These are phyloP conservation scores for Globisporangium recalcitrans DNA, from an alignment of 352 stramenopile genomes.

Conservation along the genomic window DNA sequence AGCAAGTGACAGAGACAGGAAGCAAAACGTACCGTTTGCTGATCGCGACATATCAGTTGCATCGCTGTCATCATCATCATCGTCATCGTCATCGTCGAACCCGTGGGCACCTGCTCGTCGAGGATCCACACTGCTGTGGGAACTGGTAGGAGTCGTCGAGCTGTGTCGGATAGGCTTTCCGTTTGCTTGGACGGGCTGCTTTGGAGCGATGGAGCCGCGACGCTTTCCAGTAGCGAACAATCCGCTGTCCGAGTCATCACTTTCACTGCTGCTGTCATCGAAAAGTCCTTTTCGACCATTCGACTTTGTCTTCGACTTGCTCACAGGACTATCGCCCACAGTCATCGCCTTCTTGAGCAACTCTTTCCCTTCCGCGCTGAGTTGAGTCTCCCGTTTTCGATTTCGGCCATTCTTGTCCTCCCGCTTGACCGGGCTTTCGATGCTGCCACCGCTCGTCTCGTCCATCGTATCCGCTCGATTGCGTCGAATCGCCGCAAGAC, in stretches of 20 bases:
- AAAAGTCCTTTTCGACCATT: conserved; percentile 64
- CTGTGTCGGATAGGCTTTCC: conserved; percentile 12
- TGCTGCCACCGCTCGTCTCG: conserved; percentile 23
- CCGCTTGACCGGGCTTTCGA: conserved; percentile 16
- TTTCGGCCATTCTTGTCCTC: conserved; percentile 27
- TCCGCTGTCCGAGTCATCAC: conserved; percentile 38
- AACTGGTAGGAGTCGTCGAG: conserved; percentile 17
- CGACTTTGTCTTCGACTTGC: conserved; percentile 22
- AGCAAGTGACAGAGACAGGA: neutral
- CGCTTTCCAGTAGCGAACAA: conserved; percentile 40
- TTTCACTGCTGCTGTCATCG: conserved; percentile 66
- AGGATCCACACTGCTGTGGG: conserved; percentile 4
- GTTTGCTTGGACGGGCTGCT: conserved; percentile 1
- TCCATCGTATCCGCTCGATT: conserved; percentile 66
- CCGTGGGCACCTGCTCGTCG: neutral
- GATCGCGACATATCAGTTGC: conserved; percentile 13
- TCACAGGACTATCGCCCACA: conserved; percentile 16
- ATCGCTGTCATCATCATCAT: conserved; percentile 13
- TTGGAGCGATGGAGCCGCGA: conserved; percentile 16
- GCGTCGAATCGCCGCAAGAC: conserved; percentile 64
- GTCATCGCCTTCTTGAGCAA: conserved; percentile 64
- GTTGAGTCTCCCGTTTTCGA: conserved; percentile 61
- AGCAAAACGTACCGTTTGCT: conserved; percentile 7
- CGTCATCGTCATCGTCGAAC: conserved; percentile 23
- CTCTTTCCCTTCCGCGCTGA: conserved; percentile 75